Evolutionary conservation across 768 basidiomycete species (phyloP), one percentile per base, ranked within the genome.

Genomic region (Cystofilobasidium ferigula): DNA sequence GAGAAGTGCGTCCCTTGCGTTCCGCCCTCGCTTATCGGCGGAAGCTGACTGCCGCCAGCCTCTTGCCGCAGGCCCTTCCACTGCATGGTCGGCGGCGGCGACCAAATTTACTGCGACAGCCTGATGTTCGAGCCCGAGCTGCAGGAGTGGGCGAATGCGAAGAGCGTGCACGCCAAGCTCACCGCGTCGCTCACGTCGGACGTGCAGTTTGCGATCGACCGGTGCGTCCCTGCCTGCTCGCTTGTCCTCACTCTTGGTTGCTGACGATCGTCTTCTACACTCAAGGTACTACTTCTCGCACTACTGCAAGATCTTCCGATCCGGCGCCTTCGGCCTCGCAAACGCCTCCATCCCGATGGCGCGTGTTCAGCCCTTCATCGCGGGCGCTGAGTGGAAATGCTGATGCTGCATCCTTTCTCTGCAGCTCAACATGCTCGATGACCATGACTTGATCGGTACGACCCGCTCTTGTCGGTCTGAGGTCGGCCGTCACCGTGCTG

Each of bases 311-410:
- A 76, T 80, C 54, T 97, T 94, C 78, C 82, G 91, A 67, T 84
- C 83, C 61, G 90, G 91, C 8, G 91, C 89, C 0, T 97, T 94
- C 75, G 88, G 89, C 0, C 80, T 88, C 61, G 90, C 92, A 12
- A 95, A 94, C 73, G 84, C 87, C 70, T 84, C 87, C 20, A 93
- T 97, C 85, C 93, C 77, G 69, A 88, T 80, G 57, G 69, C 40
- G 18, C 28, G 40, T 42, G 12, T 32, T 28, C 40, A 28, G 8
- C 24, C 22, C 40, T 43, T 26, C 28, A 22, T 48, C 56, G 62
- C 62, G 42, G 24, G 28, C 42, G 13, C 26, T 56, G 5, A 53
- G 6, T 35, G n/a, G 40, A 53, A 62, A 60, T 14, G 14, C 38
- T 7, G 10, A 36, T 9, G 20, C 20, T 26, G 32, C n/a, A 30